Percentiles rank a stretch among this genome's conserved stretches.
These are phyloP conservation scores for Digitaria exilis DNA, from an alignment of 202 grass and related monocot species.

Conservation along the genomic window DNA sequence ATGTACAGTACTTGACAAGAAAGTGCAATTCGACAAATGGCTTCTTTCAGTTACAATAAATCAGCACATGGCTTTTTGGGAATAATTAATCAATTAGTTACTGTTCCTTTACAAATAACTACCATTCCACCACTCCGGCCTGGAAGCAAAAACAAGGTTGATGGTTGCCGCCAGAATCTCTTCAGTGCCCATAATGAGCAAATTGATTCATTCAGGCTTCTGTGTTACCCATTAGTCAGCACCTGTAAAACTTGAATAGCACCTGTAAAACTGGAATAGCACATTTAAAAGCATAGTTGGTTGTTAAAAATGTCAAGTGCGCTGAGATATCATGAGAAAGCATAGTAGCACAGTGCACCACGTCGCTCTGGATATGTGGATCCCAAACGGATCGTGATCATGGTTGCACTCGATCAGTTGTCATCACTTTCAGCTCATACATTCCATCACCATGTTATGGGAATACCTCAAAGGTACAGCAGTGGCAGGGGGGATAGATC, in stretches of 20 bases:
- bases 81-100: not conserved
- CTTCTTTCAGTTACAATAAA: slow-evolving; percentile 10
- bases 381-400: not conserved
- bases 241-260: not conserved
- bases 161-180: not conserved
- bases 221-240: not conserved
- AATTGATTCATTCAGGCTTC: not conserved
- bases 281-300: not conserved
- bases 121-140: too few relatives aligned
- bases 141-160: not conserved
- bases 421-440: slow-evolving; percentile 27
- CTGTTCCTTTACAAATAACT: not conserved
- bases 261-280: not conserved
- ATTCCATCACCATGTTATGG: slow-evolving; percentile 25
- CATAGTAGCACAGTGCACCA: not conserved
- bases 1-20: not conserved
- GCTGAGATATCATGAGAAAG: slow-evolving; percentile 1
- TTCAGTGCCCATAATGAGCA: not conserved
- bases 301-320: not conserved
- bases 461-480: slow-evolving; percentile 29
- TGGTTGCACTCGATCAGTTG: not conserved
- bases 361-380: not conserved
- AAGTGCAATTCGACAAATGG: slow-evolving; percentile 1
- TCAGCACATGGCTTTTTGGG: not conserved
- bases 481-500: not conserved